Conservation (phyloP, 495 filamentous ascomycete species). For the Saxophila tyrrhenica region DNA sequence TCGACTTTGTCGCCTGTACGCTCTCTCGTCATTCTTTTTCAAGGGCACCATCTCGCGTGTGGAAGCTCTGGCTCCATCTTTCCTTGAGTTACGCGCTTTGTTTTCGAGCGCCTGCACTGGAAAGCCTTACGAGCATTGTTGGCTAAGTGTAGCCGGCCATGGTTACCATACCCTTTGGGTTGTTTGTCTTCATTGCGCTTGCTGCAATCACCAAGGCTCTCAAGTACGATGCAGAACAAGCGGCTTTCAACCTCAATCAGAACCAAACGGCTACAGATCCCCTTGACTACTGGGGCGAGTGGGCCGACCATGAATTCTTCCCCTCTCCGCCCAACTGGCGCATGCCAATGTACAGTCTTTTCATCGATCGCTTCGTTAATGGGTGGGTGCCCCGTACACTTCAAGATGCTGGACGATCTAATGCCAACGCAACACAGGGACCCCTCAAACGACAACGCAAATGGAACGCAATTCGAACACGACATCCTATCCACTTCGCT, state of each 20-base stretch:
- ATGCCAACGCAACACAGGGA: constrained; percentile 30
- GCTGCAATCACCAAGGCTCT: not conserved
- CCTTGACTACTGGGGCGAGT: constrained; percentile 50
- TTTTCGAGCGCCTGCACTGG: no score
- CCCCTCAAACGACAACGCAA: constrained; percentile 57
- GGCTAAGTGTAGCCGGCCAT: no score
- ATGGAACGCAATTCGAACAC: constrained; percentile 57
- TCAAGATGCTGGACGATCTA: not conserved
- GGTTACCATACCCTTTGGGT: no score
- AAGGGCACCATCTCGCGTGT: no score
- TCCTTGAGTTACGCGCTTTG: no score
- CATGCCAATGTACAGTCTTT: constrained; percentile 59
- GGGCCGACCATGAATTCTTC: constrained; percentile 42
- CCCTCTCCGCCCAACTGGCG: constrained; percentile 57
- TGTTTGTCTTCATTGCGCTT: not conserved
- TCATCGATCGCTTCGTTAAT: constrained; percentile 60
- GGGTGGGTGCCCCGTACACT: constrained; percentile 26
- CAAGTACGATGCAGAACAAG: constrained; percentile 3
- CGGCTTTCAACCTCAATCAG: constrained; percentile 1
- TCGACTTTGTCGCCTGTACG: no score
- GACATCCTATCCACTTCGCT: constrained; percentile 56
- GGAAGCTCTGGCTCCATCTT: no score
- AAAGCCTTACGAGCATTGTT: no score
- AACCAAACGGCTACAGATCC: constrained; percentile 38
- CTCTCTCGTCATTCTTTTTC: no score